Percentiles rank a stretch among this genome's conserved stretches.
These are phyloP conservation scores for Vaucheria bursata DNA, from an alignment of 352 stramenopile genomes.

Conservation along the genomic window DNA sequence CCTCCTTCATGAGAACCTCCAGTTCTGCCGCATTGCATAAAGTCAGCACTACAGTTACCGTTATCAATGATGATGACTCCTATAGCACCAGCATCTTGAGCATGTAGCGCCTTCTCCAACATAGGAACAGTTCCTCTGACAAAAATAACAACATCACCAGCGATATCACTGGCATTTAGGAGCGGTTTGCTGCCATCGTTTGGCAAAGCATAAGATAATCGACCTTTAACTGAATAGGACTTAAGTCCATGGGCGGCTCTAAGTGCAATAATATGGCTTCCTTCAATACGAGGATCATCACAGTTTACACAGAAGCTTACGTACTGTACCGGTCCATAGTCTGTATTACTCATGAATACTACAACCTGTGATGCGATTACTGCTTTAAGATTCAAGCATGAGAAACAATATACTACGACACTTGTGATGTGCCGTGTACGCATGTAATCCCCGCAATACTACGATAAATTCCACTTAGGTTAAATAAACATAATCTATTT, in stretches of 20 bases:
- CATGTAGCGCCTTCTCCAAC: constrained; percentile 34
- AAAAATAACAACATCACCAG: constrained; percentile 19
- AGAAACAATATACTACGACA: too few relatives aligned
- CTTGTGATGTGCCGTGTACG: too few relatives aligned
- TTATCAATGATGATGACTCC: constrained; percentile 28
- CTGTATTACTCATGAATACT: too few relatives aligned
- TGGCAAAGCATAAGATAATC: constrained; percentile 31
- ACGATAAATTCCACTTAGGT: too few relatives aligned
- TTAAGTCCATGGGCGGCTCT: not conserved
- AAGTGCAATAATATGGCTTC: not conserved
- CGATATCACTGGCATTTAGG: constrained; percentile 33
- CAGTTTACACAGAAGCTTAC: not conserved
- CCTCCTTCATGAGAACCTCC: constrained; percentile 24
- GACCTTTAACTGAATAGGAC: not conserved
- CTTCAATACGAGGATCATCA: not conserved
- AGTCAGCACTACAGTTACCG: constrained; percentile 17
- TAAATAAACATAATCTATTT: too few relatives aligned
- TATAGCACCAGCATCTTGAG: constrained; percentile 17
- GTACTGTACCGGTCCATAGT: not conserved
- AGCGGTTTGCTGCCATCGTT: constrained; percentile 21
- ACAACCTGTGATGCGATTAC: too few relatives aligned
- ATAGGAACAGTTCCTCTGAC: constrained; percentile 30
- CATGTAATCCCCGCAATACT: too few relatives aligned
- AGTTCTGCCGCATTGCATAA: constrained; percentile 23
- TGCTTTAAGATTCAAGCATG: too few relatives aligned